Evolutionary conservation across 108 stramenopile genomes (phyloP).

Genomic region (Schizochytrium sp.): DNA sequence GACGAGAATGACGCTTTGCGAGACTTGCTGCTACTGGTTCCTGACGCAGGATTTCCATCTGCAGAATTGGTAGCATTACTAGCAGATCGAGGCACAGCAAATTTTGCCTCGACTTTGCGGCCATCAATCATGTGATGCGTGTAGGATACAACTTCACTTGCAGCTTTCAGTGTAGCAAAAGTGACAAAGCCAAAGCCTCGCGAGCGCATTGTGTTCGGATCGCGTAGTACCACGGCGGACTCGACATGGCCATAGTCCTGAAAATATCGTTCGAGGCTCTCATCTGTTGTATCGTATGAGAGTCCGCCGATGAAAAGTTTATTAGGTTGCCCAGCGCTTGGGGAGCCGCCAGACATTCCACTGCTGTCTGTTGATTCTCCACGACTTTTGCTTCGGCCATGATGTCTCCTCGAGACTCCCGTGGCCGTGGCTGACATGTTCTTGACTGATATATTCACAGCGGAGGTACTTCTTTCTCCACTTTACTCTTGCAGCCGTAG

Average conservation of each 20-base stretch:
- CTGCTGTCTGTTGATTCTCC: conserved; percentile 34
- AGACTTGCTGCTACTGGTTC: background rate
- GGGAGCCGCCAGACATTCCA: background rate
- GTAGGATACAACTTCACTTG: conserved; percentile 61
- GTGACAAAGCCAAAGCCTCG: conserved; percentile 67
- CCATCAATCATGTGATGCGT: conserved; percentile 66
- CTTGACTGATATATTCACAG: background rate
- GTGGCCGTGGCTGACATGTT: background rate
- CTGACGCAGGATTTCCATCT: background rate
- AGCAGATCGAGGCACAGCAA: conserved; percentile 66
- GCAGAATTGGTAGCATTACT: background rate
- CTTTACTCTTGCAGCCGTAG: background rate
- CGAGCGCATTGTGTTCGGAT: conserved; percentile 64
- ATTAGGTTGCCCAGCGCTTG: conserved; percentile 17
- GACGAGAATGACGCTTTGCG: conserved; percentile 38
- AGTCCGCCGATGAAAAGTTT: conserved; percentile 60
- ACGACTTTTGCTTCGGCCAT: conserved; percentile 5
- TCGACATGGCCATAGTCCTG: conserved; percentile 62
- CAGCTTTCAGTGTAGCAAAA: conserved; percentile 44
- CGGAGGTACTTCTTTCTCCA: background rate
- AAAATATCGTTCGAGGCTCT: conserved; percentile 65
- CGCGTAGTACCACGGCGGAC: conserved; percentile 67
- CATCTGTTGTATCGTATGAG: conserved; percentile 59
- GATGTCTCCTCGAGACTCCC: background rate
- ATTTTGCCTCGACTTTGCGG: conserved; percentile 68